phyloP scores from a whole-genome alignment of 768 basidiomycete species.

The Boletus reticuloceps region DNA sequence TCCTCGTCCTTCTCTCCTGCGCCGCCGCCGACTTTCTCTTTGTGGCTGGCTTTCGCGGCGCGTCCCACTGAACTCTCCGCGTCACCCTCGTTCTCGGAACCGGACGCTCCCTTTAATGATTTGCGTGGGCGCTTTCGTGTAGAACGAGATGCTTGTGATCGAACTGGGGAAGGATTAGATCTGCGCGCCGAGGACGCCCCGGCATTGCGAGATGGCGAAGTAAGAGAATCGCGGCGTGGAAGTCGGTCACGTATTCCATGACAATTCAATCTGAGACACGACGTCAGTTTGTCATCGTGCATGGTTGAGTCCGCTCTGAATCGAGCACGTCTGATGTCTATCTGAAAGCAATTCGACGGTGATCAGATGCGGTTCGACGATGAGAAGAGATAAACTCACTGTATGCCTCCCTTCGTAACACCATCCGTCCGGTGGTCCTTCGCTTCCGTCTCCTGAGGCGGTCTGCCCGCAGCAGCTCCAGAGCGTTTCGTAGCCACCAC shows the following conservation, averaged over 20 bases:
- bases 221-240: background rate
- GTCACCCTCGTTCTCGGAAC: constrained; percentile 20
- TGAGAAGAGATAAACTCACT: constrained; percentile 24
- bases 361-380: background rate
- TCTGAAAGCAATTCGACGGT: constrained; percentile 37
- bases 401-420: constrained; percentile 85
- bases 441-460: constrained; percentile 74
- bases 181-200: constrained; percentile 18
- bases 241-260: constrained; percentile 36
- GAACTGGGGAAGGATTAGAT: constrained; percentile 24
- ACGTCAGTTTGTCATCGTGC: constrained; percentile 61
- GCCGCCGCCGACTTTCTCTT: background rate
- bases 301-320: constrained; percentile 74
- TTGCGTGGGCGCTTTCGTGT: constrained; percentile 25
- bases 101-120: constrained; percentile 17
- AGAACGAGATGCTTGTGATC: constrained; percentile 16
- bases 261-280: constrained; percentile 59
- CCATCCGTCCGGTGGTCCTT: constrained; percentile 85
- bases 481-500: constrained; percentile 44
- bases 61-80: constrained; percentile 6
- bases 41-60: constrained; percentile 5
- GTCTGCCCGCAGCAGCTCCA: constrained; percentile 75
- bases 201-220: constrained; percentile 2
- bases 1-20: background rate
- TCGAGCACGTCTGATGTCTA: constrained; percentile 69